A percentile compares a stretch with the other conserved stretches of the same genome.
These are phyloP conservation scores for Cercospora sp. DNA, from an alignment of 2,329 filamentous ascomycete species.

Conservation along the genomic window DNA sequence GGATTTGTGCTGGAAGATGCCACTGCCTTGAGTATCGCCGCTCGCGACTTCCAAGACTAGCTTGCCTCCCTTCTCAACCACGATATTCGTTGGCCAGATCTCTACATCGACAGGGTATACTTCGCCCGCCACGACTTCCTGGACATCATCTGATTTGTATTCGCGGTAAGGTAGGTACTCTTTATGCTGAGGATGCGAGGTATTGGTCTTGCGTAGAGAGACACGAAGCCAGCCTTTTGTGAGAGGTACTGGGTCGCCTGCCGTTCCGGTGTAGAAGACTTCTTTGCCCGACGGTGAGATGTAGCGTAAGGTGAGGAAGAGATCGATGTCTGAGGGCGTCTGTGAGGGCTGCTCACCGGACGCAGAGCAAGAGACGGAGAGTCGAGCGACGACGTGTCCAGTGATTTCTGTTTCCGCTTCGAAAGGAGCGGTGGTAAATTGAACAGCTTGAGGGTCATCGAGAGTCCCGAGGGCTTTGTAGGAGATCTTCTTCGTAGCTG, in stretches of 20 bases:
- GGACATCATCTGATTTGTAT: conserved; percentile 59
- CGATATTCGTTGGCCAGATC: conserved; percentile 64
- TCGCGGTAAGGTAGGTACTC: conserved; percentile 59
- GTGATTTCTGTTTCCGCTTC: conserved; percentile 68
- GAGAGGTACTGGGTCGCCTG: conserved; percentile 62
- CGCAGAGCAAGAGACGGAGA: conserved; percentile 57
- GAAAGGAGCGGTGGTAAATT: conserved; percentile 61
- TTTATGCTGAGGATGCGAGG: conserved; percentile 53
- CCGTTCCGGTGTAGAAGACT: conserved; percentile 65
- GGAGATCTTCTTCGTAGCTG: conserved; percentile 38
- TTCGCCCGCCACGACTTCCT: conserved; percentile 55
- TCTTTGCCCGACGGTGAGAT: conserved; percentile 57
- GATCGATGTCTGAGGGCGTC: conserved; percentile 57
- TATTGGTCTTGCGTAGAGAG: conserved; percentile 56
- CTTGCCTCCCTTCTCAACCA: conserved; percentile 54
- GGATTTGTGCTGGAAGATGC: conserved; percentile 23
- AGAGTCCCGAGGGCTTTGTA: conserved; percentile 62
- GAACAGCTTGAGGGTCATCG: conserved; percentile 52
- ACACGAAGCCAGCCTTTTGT: conserved; percentile 65
- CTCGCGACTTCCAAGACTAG: conserved; percentile 58
- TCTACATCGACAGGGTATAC: conserved; percentile 63
- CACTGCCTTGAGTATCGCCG: conserved; percentile 61
- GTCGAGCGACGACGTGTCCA: conserved; percentile 63
- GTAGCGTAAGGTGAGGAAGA: conserved; percentile 63
- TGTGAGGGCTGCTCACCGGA: conserved; percentile 26